These are phyloP conservation scores for Cetraspora pellucida DNA, from an alignment of 192 early-diverging fungal genomes.

Conservation along the genomic window DNA sequence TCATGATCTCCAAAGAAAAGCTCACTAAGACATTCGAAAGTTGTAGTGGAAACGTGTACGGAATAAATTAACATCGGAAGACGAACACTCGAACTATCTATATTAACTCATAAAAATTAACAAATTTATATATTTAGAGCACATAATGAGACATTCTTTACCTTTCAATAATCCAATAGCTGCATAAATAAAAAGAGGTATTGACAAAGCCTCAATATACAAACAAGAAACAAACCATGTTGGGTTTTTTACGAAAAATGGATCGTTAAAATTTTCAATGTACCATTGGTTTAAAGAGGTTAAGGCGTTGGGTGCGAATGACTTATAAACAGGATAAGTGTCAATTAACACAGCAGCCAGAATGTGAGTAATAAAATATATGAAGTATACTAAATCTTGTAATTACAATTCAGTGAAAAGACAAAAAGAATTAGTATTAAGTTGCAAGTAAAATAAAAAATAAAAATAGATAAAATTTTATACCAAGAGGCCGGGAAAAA, in stretches of 20 bases:
- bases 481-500: background rate
- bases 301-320: conserved; percentile 39
- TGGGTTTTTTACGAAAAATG: conserved; percentile 54
- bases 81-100: conserved; percentile 32
- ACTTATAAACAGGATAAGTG: conserved; percentile 54
- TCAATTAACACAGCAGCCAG: conserved; percentile 67
- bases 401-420: background rate
- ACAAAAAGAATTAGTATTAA: background rate
- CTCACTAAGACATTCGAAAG: conserved; percentile 58
- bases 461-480: background rate
- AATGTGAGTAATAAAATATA: conserved; percentile 75
- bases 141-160: conserved; percentile 33
- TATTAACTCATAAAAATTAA: background rate
- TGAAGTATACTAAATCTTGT: conserved; percentile 60
- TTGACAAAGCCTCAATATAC: conserved; percentile 59
- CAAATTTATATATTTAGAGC: background rate
- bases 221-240: conserved; percentile 70
- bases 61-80: conserved; percentile 64
- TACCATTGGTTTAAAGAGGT: conserved; percentile 48
- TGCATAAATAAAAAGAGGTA: conserved; percentile 72
- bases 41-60: conserved; percentile 74
- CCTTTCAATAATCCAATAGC: conserved; percentile 57
- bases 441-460: background rate
- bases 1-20: conserved; percentile 52
- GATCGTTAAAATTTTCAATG: conserved; percentile 59